Conservation (phyloP, 495 filamentous ascomycete genomes). For the Hyphodiscus hymeniophilus region DNA sequence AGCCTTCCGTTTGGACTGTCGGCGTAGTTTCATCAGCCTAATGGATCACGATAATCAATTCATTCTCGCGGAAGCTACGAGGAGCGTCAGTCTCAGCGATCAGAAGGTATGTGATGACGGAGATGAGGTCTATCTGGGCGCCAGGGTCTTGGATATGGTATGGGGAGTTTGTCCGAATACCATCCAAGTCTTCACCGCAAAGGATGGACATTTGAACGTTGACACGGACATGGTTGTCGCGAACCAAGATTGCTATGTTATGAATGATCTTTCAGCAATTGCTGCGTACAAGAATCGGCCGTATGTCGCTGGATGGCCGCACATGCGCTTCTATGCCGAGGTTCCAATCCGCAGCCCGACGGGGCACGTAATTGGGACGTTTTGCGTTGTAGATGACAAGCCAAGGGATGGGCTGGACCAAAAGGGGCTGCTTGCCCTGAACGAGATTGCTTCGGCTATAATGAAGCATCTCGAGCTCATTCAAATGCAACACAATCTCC, state of each 20-base stretch:
- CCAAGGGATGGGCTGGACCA: constrained; percentile 22
- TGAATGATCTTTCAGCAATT: constrained; percentile 27
- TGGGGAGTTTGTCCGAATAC: constrained; percentile 12
- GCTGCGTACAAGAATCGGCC: constrained; percentile 24
- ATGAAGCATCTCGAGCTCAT: constrained; percentile 33
- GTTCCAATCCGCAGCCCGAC: constrained; percentile 26
- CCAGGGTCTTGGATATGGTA: background rate
- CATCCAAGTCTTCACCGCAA: constrained; percentile 1
- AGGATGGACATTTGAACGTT: background rate
- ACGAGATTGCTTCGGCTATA: constrained; percentile 30
- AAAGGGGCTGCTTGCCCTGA: constrained; percentile 24
- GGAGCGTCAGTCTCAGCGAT: constrained; percentile 35
- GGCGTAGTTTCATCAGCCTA: constrained; percentile 50
- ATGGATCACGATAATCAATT: constrained; percentile 51
- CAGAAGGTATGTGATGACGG: background rate
- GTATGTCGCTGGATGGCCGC: constrained; percentile 23
- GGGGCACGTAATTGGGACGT: constrained; percentile 25
- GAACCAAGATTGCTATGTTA: constrained; percentile 9
- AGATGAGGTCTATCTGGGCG: constrained; percentile 2
- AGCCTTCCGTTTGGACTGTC: constrained; percentile 40
- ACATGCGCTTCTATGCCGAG: constrained; percentile 25
- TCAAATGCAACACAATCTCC: constrained; percentile 20
- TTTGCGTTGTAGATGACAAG: constrained; percentile 26
- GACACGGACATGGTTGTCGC: background rate
- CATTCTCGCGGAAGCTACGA: constrained; percentile 56